phyloP scores from a whole-genome alignment of 805 yeast species.

The Yamadazyma scolyti region DNA sequence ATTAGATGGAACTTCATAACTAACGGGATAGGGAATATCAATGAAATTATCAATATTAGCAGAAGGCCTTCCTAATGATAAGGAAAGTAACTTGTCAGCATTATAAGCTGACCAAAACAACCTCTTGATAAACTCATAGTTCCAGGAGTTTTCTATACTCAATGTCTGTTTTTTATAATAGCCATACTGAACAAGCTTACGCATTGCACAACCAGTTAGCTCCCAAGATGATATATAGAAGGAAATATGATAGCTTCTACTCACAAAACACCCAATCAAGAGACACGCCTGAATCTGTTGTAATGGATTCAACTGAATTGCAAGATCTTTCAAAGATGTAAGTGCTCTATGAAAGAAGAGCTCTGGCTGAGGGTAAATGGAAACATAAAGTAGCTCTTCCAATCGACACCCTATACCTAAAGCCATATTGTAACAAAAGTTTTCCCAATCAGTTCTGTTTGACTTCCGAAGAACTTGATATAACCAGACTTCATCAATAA shows the following conservation, averaged over 20 bases:
- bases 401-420: constrained; percentile 13
- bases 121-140: constrained; percentile 4
- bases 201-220: constrained; percentile 5
- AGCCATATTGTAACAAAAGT: constrained; percentile 9
- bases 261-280: constrained; percentile 10
- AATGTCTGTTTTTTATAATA: constrained; percentile 1
- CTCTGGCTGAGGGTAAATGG: constrained; percentile 10
- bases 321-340: constrained; percentile 4
- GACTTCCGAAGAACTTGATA: constrained; percentile 1
- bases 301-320: constrained; percentile 6
- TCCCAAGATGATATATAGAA: constrained; percentile 12
- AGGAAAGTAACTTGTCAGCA: constrained; percentile 4
- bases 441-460: constrained; percentile 8
- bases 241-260: constrained; percentile 11
- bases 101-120: constrained; percentile 7
- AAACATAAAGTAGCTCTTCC: constrained; percentile 7
- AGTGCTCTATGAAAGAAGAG: constrained; percentile 9
- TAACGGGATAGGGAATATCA: constrained; percentile 5
- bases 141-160: constrained; percentile 1
- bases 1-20: constrained; percentile 6
- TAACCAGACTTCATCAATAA: constrained; percentile 10
- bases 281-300: constrained; percentile 10
- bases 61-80: constrained; percentile 5
- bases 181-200: constrained; percentile 6
- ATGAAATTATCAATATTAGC: constrained; percentile 4